Base-by-base conservation (phyloP, 495 filamentous ascomycete genomes). In the Tuber borchii region DNA sequence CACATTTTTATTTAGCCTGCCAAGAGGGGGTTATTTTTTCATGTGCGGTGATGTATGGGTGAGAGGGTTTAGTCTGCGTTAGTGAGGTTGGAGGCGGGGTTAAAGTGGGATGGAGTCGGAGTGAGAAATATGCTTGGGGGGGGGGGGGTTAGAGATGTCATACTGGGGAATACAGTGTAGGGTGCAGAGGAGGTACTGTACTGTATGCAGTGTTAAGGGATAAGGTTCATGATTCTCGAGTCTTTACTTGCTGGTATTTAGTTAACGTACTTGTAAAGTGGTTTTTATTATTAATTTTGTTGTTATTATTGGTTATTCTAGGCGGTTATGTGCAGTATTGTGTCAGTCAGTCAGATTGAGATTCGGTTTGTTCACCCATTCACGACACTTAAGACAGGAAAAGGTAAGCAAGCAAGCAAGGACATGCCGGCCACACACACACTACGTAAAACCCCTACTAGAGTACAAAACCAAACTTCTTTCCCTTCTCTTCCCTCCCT, bases 381-480 rank as follows among this genome's bases (percentile, higher is more conserved):
- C 10, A 43, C 42, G 4, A 42, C 42, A 8, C 2, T 22, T 51
- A 1, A 48, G 20, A 19, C 20, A 22, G 46, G 46, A 19, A 51
- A 12, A 26, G 22, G 48, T n/a, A 56, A 56, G 48, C 48, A 56
- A 26, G 48, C 20, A 43, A 12, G 42, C 42, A 43, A 43, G 10
- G 39, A 40, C 39, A 5, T 40, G 46, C 46, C 8, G 46, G 9
- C 48, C 22, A 10, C 45, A 51, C 48, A 51, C 48, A 56, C 48
- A 56, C 46, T 8, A 8, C 46, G 22, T 65, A 17, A 65, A 65
- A 65, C 56, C 56, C 56, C 56, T 65, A 40, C 39, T 40, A 1
- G 39, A 40, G 39, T 40, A 65, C n/a, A 65, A 31, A 65, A 65
- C 56, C 56, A 65, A 65, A 65, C 56, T 31, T 65, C 56, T 65